phyloP scores from a whole-genome alignment of 495 filamentous ascomycete genomes.

The Penicillium antarcticum region DNA sequence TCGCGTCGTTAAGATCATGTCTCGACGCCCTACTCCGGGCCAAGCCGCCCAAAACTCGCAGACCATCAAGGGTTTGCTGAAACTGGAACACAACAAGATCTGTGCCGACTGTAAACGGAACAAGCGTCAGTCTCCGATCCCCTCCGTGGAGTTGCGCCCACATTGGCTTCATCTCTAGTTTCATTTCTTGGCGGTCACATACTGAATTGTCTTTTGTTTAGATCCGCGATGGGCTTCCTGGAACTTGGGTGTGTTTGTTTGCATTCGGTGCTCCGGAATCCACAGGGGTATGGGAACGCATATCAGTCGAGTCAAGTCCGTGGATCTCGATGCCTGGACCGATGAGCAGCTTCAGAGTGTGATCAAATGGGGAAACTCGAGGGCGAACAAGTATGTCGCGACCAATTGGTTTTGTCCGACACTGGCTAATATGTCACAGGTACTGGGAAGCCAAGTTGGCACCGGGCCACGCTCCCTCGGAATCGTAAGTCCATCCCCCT shows the following conservation, averaged over 20 bases:
- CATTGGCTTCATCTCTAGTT: background rate
- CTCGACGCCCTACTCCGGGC: conserved; percentile 74
- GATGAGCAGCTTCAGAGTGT: conserved; percentile 95
- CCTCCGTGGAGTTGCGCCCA: conserved; percentile 13
- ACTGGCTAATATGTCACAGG: conserved; percentile 35
- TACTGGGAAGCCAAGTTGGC: conserved; percentile 97
- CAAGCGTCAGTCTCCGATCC: conserved; percentile 64
- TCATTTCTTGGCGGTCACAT: background rate
- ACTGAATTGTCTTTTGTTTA: conserved; percentile 30
- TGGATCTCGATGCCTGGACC: conserved; percentile 96
- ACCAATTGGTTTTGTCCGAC: conserved; percentile 5
- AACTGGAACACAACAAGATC: conserved; percentile 89
- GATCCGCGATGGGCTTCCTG: conserved; percentile 98
- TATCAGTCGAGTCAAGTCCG: conserved; percentile 95
- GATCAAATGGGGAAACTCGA: conserved; percentile 87
- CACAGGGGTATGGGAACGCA: conserved; percentile 98
- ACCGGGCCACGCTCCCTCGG: conserved; percentile 89
- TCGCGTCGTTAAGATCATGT: conserved; percentile 58
- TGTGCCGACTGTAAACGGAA: conserved; percentile 99
- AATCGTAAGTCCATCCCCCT: conserved; percentile 56
- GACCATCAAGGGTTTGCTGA: conserved; percentile 88
- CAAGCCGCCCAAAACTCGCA: conserved; percentile 85
- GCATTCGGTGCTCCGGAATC: conserved; percentile 96
- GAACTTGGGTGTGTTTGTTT: conserved; percentile 94
- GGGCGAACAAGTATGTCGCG: conserved; percentile 78